Percentiles rank a stretch among this genome's conserved stretches.
Evolutionary conservation across 352 stramenopile species (phyloP).

Genomic region (Lagenidium giganteum): DNA sequence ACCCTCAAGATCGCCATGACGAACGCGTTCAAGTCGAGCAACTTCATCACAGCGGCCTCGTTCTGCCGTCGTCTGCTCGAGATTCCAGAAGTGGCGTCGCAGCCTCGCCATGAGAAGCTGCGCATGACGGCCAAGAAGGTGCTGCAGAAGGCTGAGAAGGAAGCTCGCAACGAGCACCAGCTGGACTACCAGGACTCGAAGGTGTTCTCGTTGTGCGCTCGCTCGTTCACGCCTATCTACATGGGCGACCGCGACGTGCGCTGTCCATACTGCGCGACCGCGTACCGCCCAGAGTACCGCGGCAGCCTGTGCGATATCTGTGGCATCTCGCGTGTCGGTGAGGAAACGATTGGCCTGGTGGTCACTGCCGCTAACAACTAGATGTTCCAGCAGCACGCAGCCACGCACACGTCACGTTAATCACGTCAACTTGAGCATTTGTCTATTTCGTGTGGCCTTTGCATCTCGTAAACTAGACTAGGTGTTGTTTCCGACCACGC

Average conservation of each 20-base stretch:
- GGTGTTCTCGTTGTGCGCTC: constrained; percentile 94
- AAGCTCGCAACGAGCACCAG: constrained; percentile 97
- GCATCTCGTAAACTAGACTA: too few species aligned
- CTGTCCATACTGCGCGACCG: constrained; percentile 95
- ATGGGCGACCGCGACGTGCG: constrained; percentile 81
- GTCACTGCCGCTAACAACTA: constrained; percentile 42
- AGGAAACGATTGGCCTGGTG: constrained; percentile 95
- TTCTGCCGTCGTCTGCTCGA: constrained; percentile 99
- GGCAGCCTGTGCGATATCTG: constrained; percentile 92
- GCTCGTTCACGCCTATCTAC: constrained; percentile 95
- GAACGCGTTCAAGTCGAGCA: constrained; percentile 99
- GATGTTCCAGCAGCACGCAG: too few species aligned
- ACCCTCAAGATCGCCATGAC: constrained; percentile 99
- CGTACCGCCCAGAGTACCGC: constrained; percentile 86
- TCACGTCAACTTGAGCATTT: too few species aligned
- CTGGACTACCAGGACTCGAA: constrained; percentile 98
- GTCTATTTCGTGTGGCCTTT: too few species aligned
- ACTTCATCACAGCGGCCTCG: constrained; percentile 98
- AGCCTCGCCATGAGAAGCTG: constrained; percentile 91
- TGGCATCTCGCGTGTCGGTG: constrained; percentile 89
- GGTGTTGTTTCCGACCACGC: too few species aligned
- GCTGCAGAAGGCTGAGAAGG: constrained; percentile 97
- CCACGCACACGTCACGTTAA: too few species aligned
- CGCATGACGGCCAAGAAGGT: constrained; percentile 96
- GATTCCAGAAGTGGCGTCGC: constrained; percentile 92